Base-by-base conservation (phyloP, 306 rosid genomes). In the Cyamopsis tetragonoloba region DNA sequence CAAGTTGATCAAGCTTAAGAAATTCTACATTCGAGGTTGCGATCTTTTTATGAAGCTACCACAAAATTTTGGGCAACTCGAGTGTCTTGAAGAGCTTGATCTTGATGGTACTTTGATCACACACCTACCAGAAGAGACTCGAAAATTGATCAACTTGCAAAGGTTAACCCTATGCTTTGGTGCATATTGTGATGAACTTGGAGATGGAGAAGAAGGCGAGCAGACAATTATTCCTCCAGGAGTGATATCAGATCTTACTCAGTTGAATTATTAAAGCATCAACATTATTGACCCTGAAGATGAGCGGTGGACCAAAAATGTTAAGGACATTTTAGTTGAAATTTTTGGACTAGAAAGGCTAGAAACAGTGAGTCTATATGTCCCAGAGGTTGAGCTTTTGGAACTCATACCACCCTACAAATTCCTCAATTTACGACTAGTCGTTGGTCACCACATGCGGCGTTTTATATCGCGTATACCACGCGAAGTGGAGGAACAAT, bases 251-350 rank as follows among this genome's bases (percentile, higher is more conserved):
- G 41, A 41, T 5, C 47, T 59, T 37, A 14, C 48, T 51, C 2
- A 12, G 3, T 9, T 77, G 17, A 43, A 51, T 17, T 27, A 59
- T 11, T 34, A 71, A 9, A 57, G 43, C 13, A 24, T 78, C 22
- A 12, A 24, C 9, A 71, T n/a, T n/a, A n/a, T 72, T 2, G 55
- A 66, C 14, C 82, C 75, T 2, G 78, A 72, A 41, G 61, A 72
- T 20, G 42, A 66, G 19, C 35, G 53, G 2, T 71, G 78, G 78
- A 2, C 30, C 22, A 64, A 61, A 7, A 22, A 61, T 22, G 39
- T 58, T 4, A 26, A 4, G 11, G 17, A 4, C 15, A 42, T 77
- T 22, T n/a, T 71, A 7, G 1, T 1, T 5, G 82, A 78, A 71
- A 26, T 78, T 20, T 48, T 18, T 4, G 31, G 0, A 23, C 58